Evolutionary conservation across 2,329 filamentous ascomycete species (phyloP), one percentile per base, ranked within the genome.

Genomic region (Coniochaeta hoffmannii): DNA sequence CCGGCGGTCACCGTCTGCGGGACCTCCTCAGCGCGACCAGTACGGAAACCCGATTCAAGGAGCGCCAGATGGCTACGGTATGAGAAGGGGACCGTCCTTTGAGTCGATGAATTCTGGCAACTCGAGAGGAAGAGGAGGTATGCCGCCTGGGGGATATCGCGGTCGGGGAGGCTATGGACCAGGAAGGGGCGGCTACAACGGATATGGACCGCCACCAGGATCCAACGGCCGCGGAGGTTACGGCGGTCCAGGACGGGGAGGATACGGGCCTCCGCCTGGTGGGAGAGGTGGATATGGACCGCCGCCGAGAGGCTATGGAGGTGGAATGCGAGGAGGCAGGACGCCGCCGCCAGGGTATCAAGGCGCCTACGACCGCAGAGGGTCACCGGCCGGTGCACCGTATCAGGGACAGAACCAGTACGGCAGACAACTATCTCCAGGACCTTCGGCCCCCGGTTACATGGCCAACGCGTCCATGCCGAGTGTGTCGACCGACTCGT

Each of bases 41-140:
- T 89, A 87, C 60, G 86, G 85, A 44, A 88, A 87, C 64, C 72
- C 75, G 10, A 69, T 79, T 38, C 68, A 71, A 35, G 71, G 66
- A n/a, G 62, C 71, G 1, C 65, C 67, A 6, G 77, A 77, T 62
- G 70, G 67, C 14, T 82, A 78, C 62, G 76, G 69, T 53, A 68
- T 73, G 66, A 76, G 73, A 57, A 70, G 72, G 61, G 75, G 71
- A 2, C 75, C 72, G 51, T 81, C 75, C 9, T 68, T 69, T 54
- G 79, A 76, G 55, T 75, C 72, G 41, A 73, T 74, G 70, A 77
- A 72, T 62, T 71, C 72, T 41, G 73, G 74, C 69, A 77, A 72
- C 63, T 71, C 76, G 9, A 78, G 81, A 24, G 76, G 86, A 64
- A 84, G 82, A 28, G 71, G 76, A 17, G 72, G 67, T 5, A 68